These are phyloP conservation scores for Torulaspora microellipsoides DNA, from an alignment of 805 yeast genomes.

Conservation along the genomic window DNA sequence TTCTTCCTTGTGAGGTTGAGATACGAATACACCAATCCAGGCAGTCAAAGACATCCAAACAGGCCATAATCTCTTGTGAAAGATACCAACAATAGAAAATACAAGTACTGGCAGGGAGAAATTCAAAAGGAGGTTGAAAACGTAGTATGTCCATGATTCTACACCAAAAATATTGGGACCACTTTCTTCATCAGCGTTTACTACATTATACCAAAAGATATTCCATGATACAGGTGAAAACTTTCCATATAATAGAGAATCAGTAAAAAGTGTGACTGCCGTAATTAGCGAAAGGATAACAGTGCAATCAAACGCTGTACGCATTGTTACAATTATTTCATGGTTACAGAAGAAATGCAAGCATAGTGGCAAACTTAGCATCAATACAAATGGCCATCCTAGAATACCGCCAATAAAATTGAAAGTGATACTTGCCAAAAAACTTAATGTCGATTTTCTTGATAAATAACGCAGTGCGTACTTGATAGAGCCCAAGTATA, in stretches of 20 bases:
- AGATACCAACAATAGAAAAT: slow-evolving; percentile 29
- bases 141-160: slow-evolving; percentile 73
- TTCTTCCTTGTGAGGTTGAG: slow-evolving; percentile 91
- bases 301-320: slow-evolving; percentile 27
- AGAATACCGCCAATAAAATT: slow-evolving; percentile 60
- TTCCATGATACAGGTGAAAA: slow-evolving; percentile 71
- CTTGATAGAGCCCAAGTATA: slow-evolving; percentile 32
- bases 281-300: slow-evolving; percentile 19
- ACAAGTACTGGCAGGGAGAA: slow-evolving; percentile 48
- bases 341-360: slow-evolving; percentile 34
- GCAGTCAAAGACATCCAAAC: slow-evolving; percentile 48
- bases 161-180: slow-evolving; percentile 92
- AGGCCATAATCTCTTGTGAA: slow-evolving; percentile 29
- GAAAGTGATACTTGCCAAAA: slow-evolving; percentile 27
- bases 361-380: slow-evolving; percentile 57
- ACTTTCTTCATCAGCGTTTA: slow-evolving; percentile 53
- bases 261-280: slow-evolving; percentile 37
- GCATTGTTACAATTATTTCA: slow-evolving; percentile 24
- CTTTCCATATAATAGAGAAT: slow-evolving; percentile 58
- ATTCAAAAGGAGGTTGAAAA: slow-evolving; percentile 64
- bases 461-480: slow-evolving; percentile 29
- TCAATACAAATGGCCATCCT: slow-evolving; percentile 90
- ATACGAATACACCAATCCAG: slow-evolving; percentile 64
- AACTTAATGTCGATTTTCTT: slow-evolving; percentile 18
- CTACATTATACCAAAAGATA: slow-evolving; percentile 77